Conservation (phyloP, 2,329 filamentous ascomycete genomes). For the Botryotinia globosa region DNA sequence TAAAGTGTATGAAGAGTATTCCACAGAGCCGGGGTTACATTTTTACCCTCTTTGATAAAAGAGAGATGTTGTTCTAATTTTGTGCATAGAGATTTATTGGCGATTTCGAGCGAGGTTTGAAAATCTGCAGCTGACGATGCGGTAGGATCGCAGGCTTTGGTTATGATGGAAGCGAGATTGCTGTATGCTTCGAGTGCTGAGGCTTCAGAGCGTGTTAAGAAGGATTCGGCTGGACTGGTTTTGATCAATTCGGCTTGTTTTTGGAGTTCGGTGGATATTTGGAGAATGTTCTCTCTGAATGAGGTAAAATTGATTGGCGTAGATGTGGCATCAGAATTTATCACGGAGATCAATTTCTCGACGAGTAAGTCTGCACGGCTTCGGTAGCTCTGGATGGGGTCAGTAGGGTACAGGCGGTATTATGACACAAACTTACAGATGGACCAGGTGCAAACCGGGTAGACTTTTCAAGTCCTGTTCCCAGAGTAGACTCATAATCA, state of each 20-base stretch:
- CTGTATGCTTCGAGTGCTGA: constrained; percentile 26
- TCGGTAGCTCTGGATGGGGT: constrained; percentile 29
- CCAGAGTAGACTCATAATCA: constrained; percentile 34
- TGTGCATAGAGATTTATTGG: constrained; percentile 25
- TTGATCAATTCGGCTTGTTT: constrained; percentile 5
- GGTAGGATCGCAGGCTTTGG: constrained; percentile 22
- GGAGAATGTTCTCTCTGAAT: neutral
- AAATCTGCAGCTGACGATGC: constrained; percentile 16
- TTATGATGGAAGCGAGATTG: constrained; percentile 30
- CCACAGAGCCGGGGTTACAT: constrained; percentile 13
- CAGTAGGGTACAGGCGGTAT: constrained; percentile 9
- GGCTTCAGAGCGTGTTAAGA: constrained; percentile 28
- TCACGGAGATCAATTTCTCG: constrained; percentile 29
- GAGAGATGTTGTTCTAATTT: constrained; percentile 23
- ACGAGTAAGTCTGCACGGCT: constrained; percentile 27
- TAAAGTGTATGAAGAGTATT: constrained; percentile 35
- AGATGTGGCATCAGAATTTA: constrained; percentile 16
- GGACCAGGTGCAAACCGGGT: constrained; percentile 31
- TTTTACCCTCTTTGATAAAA: constrained; percentile 6
- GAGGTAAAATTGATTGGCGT: neutral
- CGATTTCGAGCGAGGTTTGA: constrained; percentile 24
- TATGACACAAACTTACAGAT: constrained; percentile 27
- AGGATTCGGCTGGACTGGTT: neutral
- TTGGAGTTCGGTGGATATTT: neutral
- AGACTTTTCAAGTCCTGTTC: constrained; percentile 31